Conservation (phyloP, 306 rosid genomes). For the Vigna radiata region DNA sequence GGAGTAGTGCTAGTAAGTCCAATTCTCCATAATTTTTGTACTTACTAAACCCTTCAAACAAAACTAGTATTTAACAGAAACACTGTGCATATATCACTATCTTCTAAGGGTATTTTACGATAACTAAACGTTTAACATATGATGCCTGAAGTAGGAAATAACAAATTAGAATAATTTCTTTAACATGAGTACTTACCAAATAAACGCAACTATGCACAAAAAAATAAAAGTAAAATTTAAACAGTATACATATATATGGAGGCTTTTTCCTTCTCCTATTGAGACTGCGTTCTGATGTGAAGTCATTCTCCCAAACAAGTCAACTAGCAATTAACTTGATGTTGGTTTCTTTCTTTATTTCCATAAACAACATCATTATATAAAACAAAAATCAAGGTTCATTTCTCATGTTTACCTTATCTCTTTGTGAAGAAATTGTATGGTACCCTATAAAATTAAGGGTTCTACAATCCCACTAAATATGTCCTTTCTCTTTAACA, state of each 20-base stretch:
- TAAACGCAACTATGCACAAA: background rate
- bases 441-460: background rate
- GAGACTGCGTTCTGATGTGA: background rate
- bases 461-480: too few relatives aligned
- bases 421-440: background rate
- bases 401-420: background rate
- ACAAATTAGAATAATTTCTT: too few relatives aligned
- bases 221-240: background rate
- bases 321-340: background rate
- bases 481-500: too few relatives aligned
- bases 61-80: background rate
- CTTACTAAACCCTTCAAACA: too few relatives aligned
- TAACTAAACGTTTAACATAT: too few relatives aligned
- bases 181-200: too few relatives aligned
- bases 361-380: slow-evolving; percentile 3
- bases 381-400: background rate
- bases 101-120: too few relatives aligned
- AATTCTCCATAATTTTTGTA: background rate
- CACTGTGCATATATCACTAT: too few relatives aligned
- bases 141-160: background rate
- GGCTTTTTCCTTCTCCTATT: background rate
- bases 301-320: slow-evolving; percentile 9
- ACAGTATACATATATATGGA: background rate
- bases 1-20: slow-evolving; percentile 59
- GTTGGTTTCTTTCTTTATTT: slow-evolving; percentile 11